A percentile compares a stretch with the other conserved stretches of the same genome.
phyloP scores from a whole-genome alignment of 768 basidiomycete genomes.

The Suillus fuscotomentosus region DNA sequence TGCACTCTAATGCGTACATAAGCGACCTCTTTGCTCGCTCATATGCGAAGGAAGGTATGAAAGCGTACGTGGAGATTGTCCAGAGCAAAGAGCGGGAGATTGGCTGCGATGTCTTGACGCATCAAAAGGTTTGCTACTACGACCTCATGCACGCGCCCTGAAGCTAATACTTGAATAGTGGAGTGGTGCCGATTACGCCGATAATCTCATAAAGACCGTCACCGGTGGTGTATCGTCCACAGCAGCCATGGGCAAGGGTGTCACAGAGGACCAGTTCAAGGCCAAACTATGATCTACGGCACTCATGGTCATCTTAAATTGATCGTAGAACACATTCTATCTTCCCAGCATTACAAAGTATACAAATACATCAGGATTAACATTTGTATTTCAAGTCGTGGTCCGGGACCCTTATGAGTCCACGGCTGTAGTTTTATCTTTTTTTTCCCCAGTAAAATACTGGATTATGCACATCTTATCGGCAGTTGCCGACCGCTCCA shows the following conservation, averaged over 20 bases:
- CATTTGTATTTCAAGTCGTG: background rate
- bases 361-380: constrained; percentile 1
- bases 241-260: constrained; percentile 98
- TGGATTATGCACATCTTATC: background rate
- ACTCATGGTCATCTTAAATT: background rate
- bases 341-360: background rate
- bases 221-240: constrained; percentile 97
- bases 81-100: constrained; percentile 92
- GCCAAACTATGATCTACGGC: constrained; percentile 38
- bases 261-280: constrained; percentile 86
- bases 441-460: background rate
- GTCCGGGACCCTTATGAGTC: background rate
- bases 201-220: constrained; percentile 90
- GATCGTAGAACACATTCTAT: background rate
- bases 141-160: background rate
- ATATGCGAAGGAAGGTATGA: constrained; percentile 95
- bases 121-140: constrained; percentile 75
- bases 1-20: constrained; percentile 98
- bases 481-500: constrained; percentile 1
- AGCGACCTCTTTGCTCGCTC: constrained; percentile 88
- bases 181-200: constrained; percentile 94
- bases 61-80: constrained; percentile 94
- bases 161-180: constrained; percentile 51
- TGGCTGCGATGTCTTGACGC: constrained; percentile 94
- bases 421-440: background rate